Evolutionary conservation across 1,139 yeast genomes (phyloP).

Genomic region (Blastobotrys aristatus): DNA sequence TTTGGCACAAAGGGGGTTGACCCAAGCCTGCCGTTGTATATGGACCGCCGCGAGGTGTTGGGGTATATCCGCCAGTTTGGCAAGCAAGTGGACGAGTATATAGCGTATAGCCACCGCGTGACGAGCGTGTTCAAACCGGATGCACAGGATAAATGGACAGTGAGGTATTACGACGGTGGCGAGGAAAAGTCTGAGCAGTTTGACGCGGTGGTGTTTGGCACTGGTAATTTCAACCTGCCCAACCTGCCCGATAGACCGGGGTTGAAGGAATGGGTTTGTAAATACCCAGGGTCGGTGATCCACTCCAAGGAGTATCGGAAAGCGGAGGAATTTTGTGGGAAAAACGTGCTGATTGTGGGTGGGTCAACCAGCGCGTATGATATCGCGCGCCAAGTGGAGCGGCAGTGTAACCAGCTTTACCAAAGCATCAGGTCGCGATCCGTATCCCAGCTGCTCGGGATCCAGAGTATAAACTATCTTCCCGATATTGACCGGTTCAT

Average conservation of each 20-base stretch:
- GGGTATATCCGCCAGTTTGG: slow-evolving; percentile 46
- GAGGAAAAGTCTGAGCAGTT: slow-evolving; percentile 28
- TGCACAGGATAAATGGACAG: slow-evolving; percentile 39
- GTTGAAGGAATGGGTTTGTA: slow-evolving; percentile 43
- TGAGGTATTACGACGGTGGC: slow-evolving; percentile 22
- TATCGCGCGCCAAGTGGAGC: slow-evolving; percentile 48
- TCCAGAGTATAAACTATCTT: slow-evolving; percentile 22
- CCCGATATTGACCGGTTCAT: slow-evolving; percentile 15
- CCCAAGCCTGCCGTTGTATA: slow-evolving; percentile 43
- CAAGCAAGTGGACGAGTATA: slow-evolving; percentile 33
- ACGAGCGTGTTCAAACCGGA: slow-evolving; percentile 24
- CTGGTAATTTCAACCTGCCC: slow-evolving; percentile 57
- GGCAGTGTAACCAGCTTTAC: slow-evolving; percentile 40
- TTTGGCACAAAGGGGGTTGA: slow-evolving; percentile 44
- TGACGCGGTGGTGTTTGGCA: slow-evolving; percentile 54
- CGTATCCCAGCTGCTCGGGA: slow-evolving; percentile 46
- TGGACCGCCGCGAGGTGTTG: slow-evolving; percentile 46
- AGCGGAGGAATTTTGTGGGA: slow-evolving; percentile 37
- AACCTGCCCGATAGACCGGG: slow-evolving; percentile 52
- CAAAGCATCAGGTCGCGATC: slow-evolving; percentile 43
- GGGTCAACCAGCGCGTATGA: slow-evolving; percentile 61
- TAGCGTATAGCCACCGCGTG: slow-evolving; percentile 41
- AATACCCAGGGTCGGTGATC: slow-evolving; percentile 44
- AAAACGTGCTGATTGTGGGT: slow-evolving; percentile 53
- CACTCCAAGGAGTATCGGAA: slow-evolving; percentile 60